These are phyloP conservation scores for Termitomyces sp. DNA, from an alignment of 768 basidiomycete species.

Conservation along the genomic window DNA sequence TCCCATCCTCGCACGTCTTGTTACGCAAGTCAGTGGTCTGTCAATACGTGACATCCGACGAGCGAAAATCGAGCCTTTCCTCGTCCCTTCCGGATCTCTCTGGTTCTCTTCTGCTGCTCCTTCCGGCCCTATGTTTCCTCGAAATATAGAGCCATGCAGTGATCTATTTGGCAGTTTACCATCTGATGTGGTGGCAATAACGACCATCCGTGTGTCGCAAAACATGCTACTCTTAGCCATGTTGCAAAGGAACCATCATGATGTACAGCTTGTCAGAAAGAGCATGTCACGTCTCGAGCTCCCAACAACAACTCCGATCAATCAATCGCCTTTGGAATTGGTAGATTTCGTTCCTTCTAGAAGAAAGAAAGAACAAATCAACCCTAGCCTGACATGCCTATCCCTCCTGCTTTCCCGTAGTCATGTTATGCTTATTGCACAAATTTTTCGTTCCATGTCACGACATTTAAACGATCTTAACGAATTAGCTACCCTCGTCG, in stretches of 20 bases:
- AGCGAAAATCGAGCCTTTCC: slow-evolving; percentile 62
- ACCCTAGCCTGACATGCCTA: slow-evolving; percentile 30
- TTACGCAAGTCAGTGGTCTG: slow-evolving; percentile 64
- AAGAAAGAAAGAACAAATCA: slow-evolving; percentile 2
- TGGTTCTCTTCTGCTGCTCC: slow-evolving; percentile 63
- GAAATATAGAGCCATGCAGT: slow-evolving; percentile 26
- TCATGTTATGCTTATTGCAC: slow-evolving; percentile 60
- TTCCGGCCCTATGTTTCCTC: slow-evolving; percentile 57
- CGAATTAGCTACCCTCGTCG: slow-evolving; percentile 61
- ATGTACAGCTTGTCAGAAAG: slow-evolving; percentile 63
- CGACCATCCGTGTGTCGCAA: slow-evolving; percentile 65
- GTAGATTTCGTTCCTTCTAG: slow-evolving; percentile 43
- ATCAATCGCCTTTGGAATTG: slow-evolving; percentile 30
- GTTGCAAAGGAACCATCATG: slow-evolving; percentile 62
- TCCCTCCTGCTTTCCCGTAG: slow-evolving; percentile 65
- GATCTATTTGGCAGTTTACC: slow-evolving; percentile 35
- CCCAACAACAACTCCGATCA: slow-evolving; percentile 32
- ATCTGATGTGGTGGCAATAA: slow-evolving; percentile 43
- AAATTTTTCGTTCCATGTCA: slow-evolving; percentile 69
- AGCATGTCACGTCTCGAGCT: slow-evolving; percentile 56
- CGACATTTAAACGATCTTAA: slow-evolving; percentile 64
- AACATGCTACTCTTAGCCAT: slow-evolving; percentile 62
- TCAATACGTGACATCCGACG: slow-evolving; percentile 67
- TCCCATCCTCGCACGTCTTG: slow-evolving; percentile 55
- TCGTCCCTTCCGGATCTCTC: slow-evolving; percentile 65